Evolutionary conservation across 305 asterid species (phyloP), one percentile per base, ranked within the genome.

Genomic region (Lippia alba): DNA sequence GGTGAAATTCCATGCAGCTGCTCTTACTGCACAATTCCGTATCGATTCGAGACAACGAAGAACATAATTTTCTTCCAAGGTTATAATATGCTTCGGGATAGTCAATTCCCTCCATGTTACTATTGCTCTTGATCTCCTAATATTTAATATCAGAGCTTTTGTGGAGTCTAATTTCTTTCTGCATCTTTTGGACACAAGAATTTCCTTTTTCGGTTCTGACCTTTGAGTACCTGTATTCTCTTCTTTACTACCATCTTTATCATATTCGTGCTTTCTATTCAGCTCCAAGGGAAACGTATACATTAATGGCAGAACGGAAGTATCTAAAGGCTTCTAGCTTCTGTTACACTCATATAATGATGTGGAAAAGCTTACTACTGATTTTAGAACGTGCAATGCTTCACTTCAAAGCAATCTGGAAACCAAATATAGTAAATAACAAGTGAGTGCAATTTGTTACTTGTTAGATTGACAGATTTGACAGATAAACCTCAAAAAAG

Each of bases 11-110:
- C 80, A 61, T 34, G 86, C 74, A 64, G 83, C 78, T 46, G 76
- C 84, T 39, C 90, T 71, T 61, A 79, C 64, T 12, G 90, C 89
- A 68, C 72, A 81, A 24, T 71, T 70, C 46, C 80, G 91, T 65
- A 94, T 86, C 72, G 77, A 70, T 55, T 89, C 89, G 41, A 91
- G 92, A 87, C 91, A 88, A 78, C 81, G 84, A 50, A 79, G 83
- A 10, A 83, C 77, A 39, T 85, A 92, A 63, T 81, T 87, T 64
- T 92, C 94, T 69, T 92, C 97, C 39, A 84, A 71, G 53, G 86
- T 82, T 17, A 85, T 78, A 57, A 92, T 79, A 49, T 82, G 88
- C 81, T 82, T 89, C 1, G 91, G 90, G 64, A 90, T 80, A 59
- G 76, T 85, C 61, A 79, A 48, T 77, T 77, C 81, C 63, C 66